Evolutionary conservation across 306 rosid species (phyloP).

Genomic region (Cercis canadensis): DNA sequence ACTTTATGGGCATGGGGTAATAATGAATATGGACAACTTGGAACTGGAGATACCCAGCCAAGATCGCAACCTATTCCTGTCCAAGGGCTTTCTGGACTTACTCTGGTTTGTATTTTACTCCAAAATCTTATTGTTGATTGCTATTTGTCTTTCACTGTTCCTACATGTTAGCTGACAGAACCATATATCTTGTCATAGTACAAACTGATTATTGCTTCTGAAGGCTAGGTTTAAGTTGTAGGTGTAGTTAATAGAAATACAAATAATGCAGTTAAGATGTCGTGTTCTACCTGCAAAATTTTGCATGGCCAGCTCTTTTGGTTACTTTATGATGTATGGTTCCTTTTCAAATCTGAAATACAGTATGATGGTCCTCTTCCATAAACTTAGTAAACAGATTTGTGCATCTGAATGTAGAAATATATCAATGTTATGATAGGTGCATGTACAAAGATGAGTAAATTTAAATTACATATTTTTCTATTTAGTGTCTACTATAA

Average conservation of each 20-base stretch:
- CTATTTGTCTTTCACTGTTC: neutral
- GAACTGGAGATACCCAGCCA: slow-evolving; percentile 99
- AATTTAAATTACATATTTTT: neutral
- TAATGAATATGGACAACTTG: slow-evolving; percentile 98
- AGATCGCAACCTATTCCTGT: slow-evolving; percentile 97
- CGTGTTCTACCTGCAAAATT: too few relatives aligned
- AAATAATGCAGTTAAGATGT: too few relatives aligned
- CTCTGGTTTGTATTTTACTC: slow-evolving; percentile 64
- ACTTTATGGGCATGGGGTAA: slow-evolving; percentile 99
- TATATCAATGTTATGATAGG: neutral
- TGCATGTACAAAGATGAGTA: neutral
- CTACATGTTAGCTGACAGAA: slow-evolving; percentile 10
- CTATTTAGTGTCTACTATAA: too few relatives aligned
- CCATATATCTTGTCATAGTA: neutral
- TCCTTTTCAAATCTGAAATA: too few relatives aligned
- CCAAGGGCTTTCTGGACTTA: slow-evolving; percentile 87
- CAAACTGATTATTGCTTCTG: slow-evolving; percentile 2
- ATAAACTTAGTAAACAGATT: neutral
- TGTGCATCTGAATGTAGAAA: neutral
- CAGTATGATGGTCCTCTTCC: neutral
- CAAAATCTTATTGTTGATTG: slow-evolving; percentile 12
- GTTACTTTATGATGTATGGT: too few relatives aligned
- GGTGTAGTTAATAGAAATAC: too few relatives aligned
- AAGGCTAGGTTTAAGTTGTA: neutral
- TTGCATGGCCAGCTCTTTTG: too few relatives aligned